Evolutionary conservation across 2,329 filamentous ascomycete genomes (phyloP).

Genomic region (Xylariaceae sp.): DNA sequence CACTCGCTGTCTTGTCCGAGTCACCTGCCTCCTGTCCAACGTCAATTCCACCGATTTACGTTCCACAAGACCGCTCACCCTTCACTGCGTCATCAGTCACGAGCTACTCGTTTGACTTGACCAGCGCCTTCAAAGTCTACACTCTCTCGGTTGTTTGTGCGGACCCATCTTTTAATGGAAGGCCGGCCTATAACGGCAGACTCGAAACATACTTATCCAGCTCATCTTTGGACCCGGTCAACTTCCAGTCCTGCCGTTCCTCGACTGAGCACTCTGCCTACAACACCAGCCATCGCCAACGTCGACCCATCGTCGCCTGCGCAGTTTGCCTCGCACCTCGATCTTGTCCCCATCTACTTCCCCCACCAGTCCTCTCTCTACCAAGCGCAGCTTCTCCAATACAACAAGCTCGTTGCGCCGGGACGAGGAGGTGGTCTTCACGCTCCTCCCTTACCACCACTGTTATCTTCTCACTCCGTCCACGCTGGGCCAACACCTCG

Average conservation of each 20-base stretch:
- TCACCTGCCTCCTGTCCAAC: not conserved
- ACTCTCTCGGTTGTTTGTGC: constrained; percentile 21
- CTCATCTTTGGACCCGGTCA: constrained; percentile 37
- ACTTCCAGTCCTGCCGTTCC: constrained; percentile 29
- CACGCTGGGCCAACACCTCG: constrained; percentile 54
- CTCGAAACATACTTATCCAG: constrained; percentile 43
- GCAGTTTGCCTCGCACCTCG: constrained; percentile 39
- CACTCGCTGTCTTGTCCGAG: too few relatives aligned
- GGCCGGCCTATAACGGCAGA: constrained; percentile 45
- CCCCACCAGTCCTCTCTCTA: constrained; percentile 56
- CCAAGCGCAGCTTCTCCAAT: constrained; percentile 59
- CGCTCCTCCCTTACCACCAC: constrained; percentile 49
- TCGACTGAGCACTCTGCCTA: constrained; percentile 26
- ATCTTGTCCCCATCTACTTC: constrained; percentile 53
- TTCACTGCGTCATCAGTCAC: constrained; percentile 4
- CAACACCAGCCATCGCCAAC: constrained; percentile 10
- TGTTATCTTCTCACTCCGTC: constrained; percentile 51
- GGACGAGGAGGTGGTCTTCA: constrained; percentile 52
- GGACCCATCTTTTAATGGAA: constrained; percentile 43
- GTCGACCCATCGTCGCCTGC: constrained; percentile 14
- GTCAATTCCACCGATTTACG: not conserved
- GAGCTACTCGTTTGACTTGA: constrained; percentile 15
- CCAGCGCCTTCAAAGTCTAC: too few relatives aligned
- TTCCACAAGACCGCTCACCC: too few relatives aligned
- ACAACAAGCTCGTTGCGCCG: constrained; percentile 61